phyloP scores from a whole-genome alignment of 1,284 basidiomycete genomes.

The Cutaneotrichosporon sp. region DNA sequence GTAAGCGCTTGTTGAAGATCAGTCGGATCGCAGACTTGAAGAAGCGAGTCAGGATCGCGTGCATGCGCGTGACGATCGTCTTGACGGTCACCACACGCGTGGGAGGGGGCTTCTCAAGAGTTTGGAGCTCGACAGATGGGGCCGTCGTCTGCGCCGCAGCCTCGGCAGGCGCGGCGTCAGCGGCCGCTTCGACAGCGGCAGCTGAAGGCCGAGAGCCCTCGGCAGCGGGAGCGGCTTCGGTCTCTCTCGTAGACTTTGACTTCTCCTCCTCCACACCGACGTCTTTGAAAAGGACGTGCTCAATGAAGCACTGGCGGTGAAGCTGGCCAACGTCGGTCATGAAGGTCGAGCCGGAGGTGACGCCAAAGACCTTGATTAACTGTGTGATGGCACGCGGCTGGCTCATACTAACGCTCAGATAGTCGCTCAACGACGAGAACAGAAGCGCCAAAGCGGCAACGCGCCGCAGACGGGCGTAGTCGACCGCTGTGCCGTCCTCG shows the following conservation, averaged over 20 bases:
- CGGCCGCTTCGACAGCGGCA: not conserved
- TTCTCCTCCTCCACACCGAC: conserved; percentile 6
- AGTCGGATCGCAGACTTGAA: conserved; percentile 91
- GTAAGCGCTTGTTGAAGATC: conserved; percentile 71
- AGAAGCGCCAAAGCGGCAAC: conserved; percentile 57
- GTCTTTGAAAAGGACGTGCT: conserved; percentile 64
- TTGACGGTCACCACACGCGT: conserved; percentile 51
- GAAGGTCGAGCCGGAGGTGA: conserved; percentile 63
- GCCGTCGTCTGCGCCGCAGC: conserved; percentile 1
- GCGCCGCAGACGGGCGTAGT: conserved; percentile 14
- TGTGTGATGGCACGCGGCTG: conserved; percentile 64
- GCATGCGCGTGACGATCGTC: conserved; percentile 76
- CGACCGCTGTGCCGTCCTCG: conserved; percentile 19
- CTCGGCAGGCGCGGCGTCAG: not conserved
- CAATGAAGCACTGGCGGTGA: conserved; percentile 68
- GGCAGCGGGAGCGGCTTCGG: not conserved
- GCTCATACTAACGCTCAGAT: conserved; percentile 59
- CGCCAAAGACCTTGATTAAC: conserved; percentile 73
- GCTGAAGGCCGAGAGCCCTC: not conserved
- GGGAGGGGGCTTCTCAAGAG: conserved; percentile 15
- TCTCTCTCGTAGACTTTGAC: conserved; percentile 12
- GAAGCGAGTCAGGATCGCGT: conserved; percentile 74
- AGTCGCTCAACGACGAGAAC: conserved; percentile 67
- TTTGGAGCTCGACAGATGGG: not conserved
- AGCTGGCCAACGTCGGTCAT: conserved; percentile 74